These are phyloP conservation scores for Desmodesmus armatus DNA, from an alignment of 139 green algal species.

Conservation along the genomic window DNA sequence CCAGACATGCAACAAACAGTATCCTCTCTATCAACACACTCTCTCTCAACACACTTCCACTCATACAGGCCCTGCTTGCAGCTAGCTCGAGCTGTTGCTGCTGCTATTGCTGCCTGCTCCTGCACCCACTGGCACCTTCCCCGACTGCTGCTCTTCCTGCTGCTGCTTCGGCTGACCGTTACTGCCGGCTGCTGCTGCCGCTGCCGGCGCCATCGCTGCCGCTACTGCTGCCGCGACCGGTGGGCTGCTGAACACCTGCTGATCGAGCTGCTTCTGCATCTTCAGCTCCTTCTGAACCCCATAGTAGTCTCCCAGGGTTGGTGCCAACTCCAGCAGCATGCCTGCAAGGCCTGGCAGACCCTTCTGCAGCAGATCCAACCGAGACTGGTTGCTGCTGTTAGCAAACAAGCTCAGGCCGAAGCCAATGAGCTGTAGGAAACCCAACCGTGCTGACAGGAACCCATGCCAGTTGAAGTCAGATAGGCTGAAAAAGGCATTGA, in stretches of 20 bases:
- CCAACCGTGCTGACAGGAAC: slow-evolving; percentile 92
- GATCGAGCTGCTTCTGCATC: slow-evolving; percentile 9
- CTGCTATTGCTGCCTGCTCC: background rate
- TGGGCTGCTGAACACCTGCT: too few species aligned
- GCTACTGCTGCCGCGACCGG: background rate
- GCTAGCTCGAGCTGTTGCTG: background rate
- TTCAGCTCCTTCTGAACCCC: slow-evolving; percentile 22
- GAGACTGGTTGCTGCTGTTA: slow-evolving; percentile 74
- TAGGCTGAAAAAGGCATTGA: slow-evolving; percentile 96
- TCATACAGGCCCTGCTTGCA: too few species aligned
- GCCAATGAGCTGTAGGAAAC: slow-evolving; percentile 68
- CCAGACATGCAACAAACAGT: too few species aligned
- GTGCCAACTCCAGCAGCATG: slow-evolving; percentile 71
- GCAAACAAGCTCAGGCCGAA: slow-evolving; percentile 93
- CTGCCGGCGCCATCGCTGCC: background rate
- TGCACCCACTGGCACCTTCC: background rate
- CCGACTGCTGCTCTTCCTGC: background rate
- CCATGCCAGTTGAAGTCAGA: slow-evolving; percentile 94
- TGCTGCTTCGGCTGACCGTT: background rate
- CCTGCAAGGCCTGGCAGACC: slow-evolving; percentile 71
- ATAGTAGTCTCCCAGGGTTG: slow-evolving; percentile 58
- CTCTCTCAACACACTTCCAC: too few species aligned
- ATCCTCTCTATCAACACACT: too few species aligned
- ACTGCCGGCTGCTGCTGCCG: background rate
- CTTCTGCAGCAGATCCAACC: slow-evolving; percentile 73